Evolutionary conservation across 1,139 yeast genomes (phyloP).

Genomic region (Suhomyces atakaporum): DNA sequence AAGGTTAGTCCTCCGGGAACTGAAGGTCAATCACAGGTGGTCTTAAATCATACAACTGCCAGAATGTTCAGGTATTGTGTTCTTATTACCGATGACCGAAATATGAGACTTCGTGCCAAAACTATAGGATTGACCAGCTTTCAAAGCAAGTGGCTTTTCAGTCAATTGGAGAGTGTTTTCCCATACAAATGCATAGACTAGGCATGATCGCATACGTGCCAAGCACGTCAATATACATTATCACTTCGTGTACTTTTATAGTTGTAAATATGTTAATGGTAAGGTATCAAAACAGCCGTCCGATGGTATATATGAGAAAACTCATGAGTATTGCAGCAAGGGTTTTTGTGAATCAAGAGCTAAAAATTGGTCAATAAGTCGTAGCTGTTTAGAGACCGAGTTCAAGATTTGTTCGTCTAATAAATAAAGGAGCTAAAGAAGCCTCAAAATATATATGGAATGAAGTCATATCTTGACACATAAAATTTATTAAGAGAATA

Average conservation of each 20-base stretch:
- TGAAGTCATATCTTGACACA: too few species aligned
- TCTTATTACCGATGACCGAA: conserved; percentile 71
- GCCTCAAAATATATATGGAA: too few species aligned
- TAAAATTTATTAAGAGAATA: too few species aligned
- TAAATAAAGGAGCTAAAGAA: too few species aligned
- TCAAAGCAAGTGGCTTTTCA: conserved; percentile 64
- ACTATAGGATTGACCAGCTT: conserved; percentile 58
- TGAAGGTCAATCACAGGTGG: conserved; percentile 8
- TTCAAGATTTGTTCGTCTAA: too few species aligned
- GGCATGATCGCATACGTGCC: neutral
- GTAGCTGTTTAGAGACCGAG: neutral
- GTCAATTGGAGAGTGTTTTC: conserved; percentile 47
- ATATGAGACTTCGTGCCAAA: conserved; percentile 67
- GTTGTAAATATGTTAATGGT: too few species aligned
- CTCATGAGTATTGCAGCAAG: too few species aligned
- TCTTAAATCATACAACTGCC: conserved; percentile 39
- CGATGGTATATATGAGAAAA: too few species aligned
- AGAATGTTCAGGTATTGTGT: conserved; percentile 56
- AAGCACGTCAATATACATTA: too few species aligned
- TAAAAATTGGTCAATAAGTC: neutral
- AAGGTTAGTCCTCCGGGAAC: conserved; percentile 16
- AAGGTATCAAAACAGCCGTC: too few species aligned
- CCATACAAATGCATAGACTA: conserved; percentile 46
- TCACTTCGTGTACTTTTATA: too few species aligned
- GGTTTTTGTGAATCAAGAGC: neutral